phyloP scores from a whole-genome alignment of 129 eudicot species.

The Chrysanthemum seticuspe region DNA sequence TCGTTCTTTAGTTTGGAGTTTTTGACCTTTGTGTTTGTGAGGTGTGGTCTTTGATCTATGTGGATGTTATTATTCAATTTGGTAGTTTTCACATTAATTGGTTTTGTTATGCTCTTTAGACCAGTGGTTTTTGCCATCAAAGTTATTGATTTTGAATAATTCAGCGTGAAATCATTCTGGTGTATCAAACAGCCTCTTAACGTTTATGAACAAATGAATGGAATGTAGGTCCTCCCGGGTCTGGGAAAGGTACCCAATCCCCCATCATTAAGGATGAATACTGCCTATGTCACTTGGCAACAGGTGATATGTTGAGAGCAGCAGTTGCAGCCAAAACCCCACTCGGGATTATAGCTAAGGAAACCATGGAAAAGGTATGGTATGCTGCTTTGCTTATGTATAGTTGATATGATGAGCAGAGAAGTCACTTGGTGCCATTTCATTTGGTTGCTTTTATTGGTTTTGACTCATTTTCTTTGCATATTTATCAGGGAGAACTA shows the following conservation, averaged over 20 bases:
- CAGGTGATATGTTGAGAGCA: constrained; percentile 96
- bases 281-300: constrained; percentile 93
- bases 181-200: too few species aligned
- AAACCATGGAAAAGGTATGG: constrained; percentile 86
- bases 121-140: neutral
- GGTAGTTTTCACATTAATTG: neutral
- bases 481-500: constrained; percentile 64
- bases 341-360: constrained; percentile 85
- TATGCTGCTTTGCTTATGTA: neutral
- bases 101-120: constrained; percentile 18
- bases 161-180: too few species aligned
- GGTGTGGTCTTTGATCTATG: too few species aligned
- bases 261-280: constrained; percentile 88
- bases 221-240: constrained; percentile 92
- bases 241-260: constrained; percentile 94
- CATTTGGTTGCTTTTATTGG: neutral
- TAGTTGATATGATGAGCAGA: neutral
- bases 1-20: too few species aligned
- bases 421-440: too few species aligned
- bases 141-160: neutral
- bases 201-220: constrained; percentile 14
- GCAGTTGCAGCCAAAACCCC: constrained; percentile 94
- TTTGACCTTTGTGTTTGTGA: too few species aligned
- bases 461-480: neutral
- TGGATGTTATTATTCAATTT: too few species aligned